phyloP scores from a whole-genome alignment of 257 asterid species.

The Forsythia suspensa region DNA sequence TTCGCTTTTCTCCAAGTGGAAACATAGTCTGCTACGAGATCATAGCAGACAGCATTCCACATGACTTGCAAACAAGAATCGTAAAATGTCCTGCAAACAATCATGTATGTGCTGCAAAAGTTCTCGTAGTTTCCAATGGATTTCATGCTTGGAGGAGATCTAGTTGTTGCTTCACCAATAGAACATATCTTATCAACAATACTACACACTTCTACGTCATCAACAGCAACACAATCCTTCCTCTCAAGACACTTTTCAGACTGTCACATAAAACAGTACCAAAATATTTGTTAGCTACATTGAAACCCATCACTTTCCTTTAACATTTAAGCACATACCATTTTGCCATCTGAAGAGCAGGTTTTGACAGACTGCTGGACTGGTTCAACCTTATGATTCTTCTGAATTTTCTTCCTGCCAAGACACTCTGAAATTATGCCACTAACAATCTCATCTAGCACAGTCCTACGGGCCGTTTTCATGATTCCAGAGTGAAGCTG shows the following conservation, averaged over 20 bases:
- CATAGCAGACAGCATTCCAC: slow-evolving; percentile 81
- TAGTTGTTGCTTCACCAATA: slow-evolving; percentile 28
- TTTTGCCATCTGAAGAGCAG: slow-evolving; percentile 31
- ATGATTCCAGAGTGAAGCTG: slow-evolving; percentile 80
- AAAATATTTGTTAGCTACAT: slow-evolving; percentile 6
- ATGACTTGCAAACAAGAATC: slow-evolving; percentile 67
- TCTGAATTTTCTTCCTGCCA: slow-evolving; percentile 51
- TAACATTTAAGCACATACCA: slow-evolving; percentile 34
- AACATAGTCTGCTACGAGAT: slow-evolving; percentile 61
- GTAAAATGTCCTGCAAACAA: slow-evolving; percentile 52
- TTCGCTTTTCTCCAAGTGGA: slow-evolving; percentile 80
- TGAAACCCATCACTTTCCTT: neutral
- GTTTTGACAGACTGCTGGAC: slow-evolving; percentile 35
- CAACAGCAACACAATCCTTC: slow-evolving; percentile 32
- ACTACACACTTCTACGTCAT: slow-evolving; percentile 36
- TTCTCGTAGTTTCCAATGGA: slow-evolving; percentile 78
- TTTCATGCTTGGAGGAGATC: slow-evolving; percentile 47
- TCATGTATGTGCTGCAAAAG: slow-evolving; percentile 51
- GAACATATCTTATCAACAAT: slow-evolving; percentile 28
- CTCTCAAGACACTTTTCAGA: slow-evolving; percentile 32
- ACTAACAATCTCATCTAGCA: slow-evolving; percentile 84
- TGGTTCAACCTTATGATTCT: slow-evolving; percentile 39
- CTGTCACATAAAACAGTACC: slow-evolving; percentile 41
- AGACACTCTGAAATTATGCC: slow-evolving; percentile 62
- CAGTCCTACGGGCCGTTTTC: slow-evolving; percentile 82